phyloP scores from a whole-genome alignment of 441 rosid species.

The Arabidopsis lyrata region DNA sequence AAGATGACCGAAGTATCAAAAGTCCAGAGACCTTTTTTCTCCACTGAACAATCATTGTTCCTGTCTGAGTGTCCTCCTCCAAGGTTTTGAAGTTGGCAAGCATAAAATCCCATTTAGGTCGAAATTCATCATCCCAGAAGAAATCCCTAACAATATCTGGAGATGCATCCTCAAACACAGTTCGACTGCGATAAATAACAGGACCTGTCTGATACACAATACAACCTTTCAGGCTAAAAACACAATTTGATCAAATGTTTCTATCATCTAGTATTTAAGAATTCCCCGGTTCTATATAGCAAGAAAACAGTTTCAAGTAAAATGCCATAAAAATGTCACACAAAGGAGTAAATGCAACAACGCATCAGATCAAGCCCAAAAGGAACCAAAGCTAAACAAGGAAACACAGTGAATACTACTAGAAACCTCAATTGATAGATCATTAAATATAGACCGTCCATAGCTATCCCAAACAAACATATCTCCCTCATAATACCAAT shows the following conservation, averaged over 20 bases:
- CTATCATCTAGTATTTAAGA: background rate
- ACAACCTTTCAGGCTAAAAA: conserved; percentile 44
- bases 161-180: conserved; percentile 90
- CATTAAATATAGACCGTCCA: background rate
- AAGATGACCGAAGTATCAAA: conserved; percentile 24
- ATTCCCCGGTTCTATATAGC: background rate
- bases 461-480: background rate
- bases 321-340: background rate
- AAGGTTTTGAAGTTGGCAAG: conserved; percentile 72
- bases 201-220: conserved; percentile 74
- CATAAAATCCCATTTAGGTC: conserved; percentile 97
- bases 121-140: conserved; percentile 98
- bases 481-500: background rate
- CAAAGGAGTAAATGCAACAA: background rate
- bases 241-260: background rate
- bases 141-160: conserved; percentile 93
- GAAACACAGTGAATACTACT: conserved; percentile 2
- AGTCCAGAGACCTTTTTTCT: conserved; percentile 73
- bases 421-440: conserved; percentile 4
- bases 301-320: background rate
- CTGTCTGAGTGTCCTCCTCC: conserved; percentile 76
- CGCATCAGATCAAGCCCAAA: background rate
- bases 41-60: conserved; percentile 85
- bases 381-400: conserved; percentile 6
- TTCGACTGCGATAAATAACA: conserved; percentile 71